Conservation (phyloP, 805 yeast genomes). For the Peterozyma toletana region DNA sequence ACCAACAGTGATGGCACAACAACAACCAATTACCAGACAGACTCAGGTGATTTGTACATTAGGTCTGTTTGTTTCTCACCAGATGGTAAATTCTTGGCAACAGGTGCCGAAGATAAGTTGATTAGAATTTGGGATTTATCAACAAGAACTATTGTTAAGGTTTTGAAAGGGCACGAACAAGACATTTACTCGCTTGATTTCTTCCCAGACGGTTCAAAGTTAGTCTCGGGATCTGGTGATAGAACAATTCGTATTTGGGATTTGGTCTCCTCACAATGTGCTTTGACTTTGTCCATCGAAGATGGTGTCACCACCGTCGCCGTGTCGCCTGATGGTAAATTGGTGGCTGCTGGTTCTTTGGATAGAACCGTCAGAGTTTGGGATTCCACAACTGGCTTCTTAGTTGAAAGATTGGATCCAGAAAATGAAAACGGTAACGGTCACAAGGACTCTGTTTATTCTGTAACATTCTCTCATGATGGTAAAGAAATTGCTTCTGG, state of each 20-base stretch:
- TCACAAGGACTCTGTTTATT: constrained; percentile 92
- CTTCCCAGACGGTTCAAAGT: constrained; percentile 87
- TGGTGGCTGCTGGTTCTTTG: constrained; percentile 93
- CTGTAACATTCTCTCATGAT: constrained; percentile 87
- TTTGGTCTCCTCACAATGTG: constrained; percentile 80
- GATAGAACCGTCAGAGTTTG: constrained; percentile 95
- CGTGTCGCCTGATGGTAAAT: constrained; percentile 89
- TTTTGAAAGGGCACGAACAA: constrained; percentile 92
- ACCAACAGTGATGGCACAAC: constrained; percentile 24
- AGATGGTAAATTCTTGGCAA: constrained; percentile 86
- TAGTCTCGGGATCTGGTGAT: constrained; percentile 95
- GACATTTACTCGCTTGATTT: constrained; percentile 94
- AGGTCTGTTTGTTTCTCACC: constrained; percentile 96
- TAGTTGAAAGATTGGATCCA: constrained; percentile 87
- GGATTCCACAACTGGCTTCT: constrained; percentile 89
- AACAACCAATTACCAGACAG: constrained; percentile 41
- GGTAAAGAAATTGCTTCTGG: constrained; percentile 93
- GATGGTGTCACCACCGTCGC: constrained; percentile 99
- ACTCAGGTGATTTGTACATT: constrained; percentile 81
- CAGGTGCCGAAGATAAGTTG: constrained; percentile 86
- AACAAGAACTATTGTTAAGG: constrained; percentile 76
- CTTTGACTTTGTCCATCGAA: constrained; percentile 82
- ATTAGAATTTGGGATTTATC: constrained; percentile 95
- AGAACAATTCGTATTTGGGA: constrained; percentile 97
- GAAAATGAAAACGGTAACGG: constrained; percentile 88